These are phyloP conservation scores for Xerocomellus intermedius DNA, from an alignment of 768 basidiomycete species.

Conservation along the genomic window DNA sequence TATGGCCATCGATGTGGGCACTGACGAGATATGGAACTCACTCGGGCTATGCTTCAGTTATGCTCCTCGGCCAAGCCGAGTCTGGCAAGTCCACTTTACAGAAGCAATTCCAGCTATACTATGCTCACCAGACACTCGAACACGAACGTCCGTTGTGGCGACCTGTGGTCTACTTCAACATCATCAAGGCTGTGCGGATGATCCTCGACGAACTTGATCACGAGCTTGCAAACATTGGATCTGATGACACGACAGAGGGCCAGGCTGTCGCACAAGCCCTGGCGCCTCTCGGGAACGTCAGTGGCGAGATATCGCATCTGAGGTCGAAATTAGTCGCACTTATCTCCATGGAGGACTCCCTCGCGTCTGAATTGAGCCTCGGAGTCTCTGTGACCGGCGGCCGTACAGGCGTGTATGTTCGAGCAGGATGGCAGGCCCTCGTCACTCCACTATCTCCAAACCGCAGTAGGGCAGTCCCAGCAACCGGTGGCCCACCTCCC, in stretches of 20 bases:
- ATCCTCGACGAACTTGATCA: constrained; percentile 70
- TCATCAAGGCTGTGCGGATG: constrained; percentile 75
- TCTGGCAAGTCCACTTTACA: constrained; percentile 82
- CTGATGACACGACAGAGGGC: constrained; percentile 30
- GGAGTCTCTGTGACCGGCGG: constrained; percentile 63
- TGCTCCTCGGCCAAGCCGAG: constrained; percentile 79
- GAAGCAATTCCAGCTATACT: constrained; percentile 82
- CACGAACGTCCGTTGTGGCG: constrained; percentile 73
- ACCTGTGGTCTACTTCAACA: constrained; percentile 79
- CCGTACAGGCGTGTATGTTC: constrained; percentile 62
- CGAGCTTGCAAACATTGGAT: constrained; percentile 41
- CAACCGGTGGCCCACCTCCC: constrained; percentile 30
- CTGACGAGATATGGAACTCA: constrained; percentile 2
- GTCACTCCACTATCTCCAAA: constrained; percentile 42
- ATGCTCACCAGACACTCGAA: constrained; percentile 68
- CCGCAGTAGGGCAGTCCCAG: constrained; percentile 40
- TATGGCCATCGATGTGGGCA: constrained; percentile 16
- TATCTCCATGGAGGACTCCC: constrained; percentile 61
- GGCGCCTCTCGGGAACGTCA: constrained; percentile 34
- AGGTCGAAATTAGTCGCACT: constrained; percentile 60
- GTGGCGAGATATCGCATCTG: constrained; percentile 49
- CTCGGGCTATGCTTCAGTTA: constrained; percentile 40
- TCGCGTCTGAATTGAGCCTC: constrained; percentile 66
- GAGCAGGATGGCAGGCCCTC: constrained; percentile 69
- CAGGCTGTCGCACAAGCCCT: constrained; percentile 33